phyloP scores from a whole-genome alignment of 805 yeast genomes.

The Spencermartinsiella europaea region DNA sequence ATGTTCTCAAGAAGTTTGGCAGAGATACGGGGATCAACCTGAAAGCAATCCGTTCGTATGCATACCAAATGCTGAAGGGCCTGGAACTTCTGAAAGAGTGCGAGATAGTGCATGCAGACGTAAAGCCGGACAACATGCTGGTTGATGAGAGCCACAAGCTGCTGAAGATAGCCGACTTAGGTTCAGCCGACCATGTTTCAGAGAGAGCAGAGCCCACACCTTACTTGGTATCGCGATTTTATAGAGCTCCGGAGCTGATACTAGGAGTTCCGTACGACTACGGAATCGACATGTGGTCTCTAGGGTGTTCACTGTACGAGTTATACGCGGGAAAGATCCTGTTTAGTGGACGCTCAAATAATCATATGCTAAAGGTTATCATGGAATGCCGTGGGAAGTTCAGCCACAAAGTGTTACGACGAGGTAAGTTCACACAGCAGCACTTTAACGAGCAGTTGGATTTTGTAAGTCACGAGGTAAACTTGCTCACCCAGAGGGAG shows the following conservation, averaged over 20 bases:
- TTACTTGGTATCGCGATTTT: conserved; percentile 52
- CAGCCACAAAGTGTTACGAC: conserved; percentile 27
- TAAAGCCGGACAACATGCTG: conserved; percentile 86
- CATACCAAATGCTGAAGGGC: conserved; percentile 67
- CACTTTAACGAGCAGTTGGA: conserved; percentile 28
- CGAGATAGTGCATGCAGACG: conserved; percentile 80
- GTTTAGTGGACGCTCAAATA: conserved; percentile 87
- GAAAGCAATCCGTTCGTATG: conserved; percentile 59
- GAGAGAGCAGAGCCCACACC: conserved; percentile 26
- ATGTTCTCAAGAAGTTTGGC: conserved; percentile 68
- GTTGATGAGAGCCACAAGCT: conserved; percentile 57
- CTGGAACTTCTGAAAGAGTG: conserved; percentile 62
- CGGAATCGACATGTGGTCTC: conserved; percentile 90
- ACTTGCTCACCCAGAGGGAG: conserved; percentile 23
- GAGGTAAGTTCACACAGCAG: conserved; percentile 22
- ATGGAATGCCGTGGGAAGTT: conserved; percentile 31
- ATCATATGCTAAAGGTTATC: conserved; percentile 44
- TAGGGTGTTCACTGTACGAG: conserved; percentile 89
- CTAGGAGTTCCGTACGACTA: conserved; percentile 55
- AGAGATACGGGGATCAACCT: conserved; percentile 77
- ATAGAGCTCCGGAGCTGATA: conserved; percentile 74
- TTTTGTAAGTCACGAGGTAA: conserved; percentile 22
- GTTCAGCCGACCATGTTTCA: conserved; percentile 54
- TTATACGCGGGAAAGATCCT: conserved; percentile 88
- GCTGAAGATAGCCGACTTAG: conserved; percentile 83